Evolutionary conservation across 1,139 yeast genomes (phyloP).

Genomic region (Candida albicans): DNA sequence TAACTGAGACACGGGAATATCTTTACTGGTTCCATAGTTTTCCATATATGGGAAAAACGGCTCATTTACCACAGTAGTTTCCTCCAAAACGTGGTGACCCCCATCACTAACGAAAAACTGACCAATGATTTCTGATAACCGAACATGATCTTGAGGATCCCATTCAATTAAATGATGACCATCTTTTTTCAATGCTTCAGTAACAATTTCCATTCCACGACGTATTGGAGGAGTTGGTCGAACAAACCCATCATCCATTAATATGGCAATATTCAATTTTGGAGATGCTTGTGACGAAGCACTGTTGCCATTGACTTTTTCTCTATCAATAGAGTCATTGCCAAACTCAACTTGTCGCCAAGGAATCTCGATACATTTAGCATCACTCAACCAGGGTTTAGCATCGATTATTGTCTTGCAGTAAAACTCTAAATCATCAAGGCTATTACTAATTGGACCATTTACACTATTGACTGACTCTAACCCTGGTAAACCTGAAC

Average conservation of each 20-base stretch:
- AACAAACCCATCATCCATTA: conserved; percentile 39
- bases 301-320: too few species aligned
- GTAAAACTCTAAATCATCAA: conserved; percentile 64
- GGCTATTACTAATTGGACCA: conserved; percentile 61
- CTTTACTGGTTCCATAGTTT: conserved; percentile 30
- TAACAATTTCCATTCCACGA: conserved; percentile 30
- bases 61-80: conserved; percentile 44
- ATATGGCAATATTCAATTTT: conserved; percentile 35
- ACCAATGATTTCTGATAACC: conserved; percentile 37
- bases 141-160: conserved; percentile 42
- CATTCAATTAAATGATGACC: conserved; percentile 41
- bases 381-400: conserved; percentile 69
- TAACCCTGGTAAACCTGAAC: conserved; percentile 57
- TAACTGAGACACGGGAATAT: conserved; percentile 36
- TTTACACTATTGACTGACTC: conserved; percentile 58
- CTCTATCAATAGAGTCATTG: too few species aligned
- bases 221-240: conserved; percentile 56
- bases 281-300: conserved; percentile 23
- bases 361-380: conserved; percentile 53
- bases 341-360: conserved; percentile 53
- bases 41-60: conserved; percentile 40
- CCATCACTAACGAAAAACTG: conserved; percentile 50
- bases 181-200: conserved; percentile 26
- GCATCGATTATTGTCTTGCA: conserved; percentile 57
- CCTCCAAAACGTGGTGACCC: conserved; percentile 31